Conservation (phyloP, 306 rosid species). For the Rosa rugosa region DNA sequence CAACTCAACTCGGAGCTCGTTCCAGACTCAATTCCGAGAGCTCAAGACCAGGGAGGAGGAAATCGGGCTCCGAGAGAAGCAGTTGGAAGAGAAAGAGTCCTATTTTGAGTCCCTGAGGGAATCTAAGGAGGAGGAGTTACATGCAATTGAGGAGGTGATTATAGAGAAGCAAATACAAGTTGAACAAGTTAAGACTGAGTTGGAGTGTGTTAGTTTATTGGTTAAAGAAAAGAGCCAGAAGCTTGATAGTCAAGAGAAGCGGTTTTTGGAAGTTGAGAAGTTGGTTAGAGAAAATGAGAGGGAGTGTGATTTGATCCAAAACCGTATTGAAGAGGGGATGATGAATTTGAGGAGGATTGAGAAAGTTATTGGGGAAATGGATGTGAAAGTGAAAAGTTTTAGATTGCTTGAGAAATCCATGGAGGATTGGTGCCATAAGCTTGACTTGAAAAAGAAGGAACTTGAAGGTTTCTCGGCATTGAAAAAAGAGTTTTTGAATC, state of each 20-base stretch:
- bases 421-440: neutral
- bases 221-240: neutral
- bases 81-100: neutral
- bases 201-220: neutral
- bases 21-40: neutral
- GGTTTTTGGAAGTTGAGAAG: conserved; percentile 8
- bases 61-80: neutral
- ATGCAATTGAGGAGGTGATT: neutral
- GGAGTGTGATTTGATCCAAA: neutral
- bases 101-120: neutral
- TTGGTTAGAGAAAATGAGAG: conserved; percentile 8
- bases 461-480: neutral
- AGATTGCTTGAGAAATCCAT: neutral
- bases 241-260: neutral
- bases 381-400: neutral
- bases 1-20: neutral
- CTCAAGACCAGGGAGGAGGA: neutral
- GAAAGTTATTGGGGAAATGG: neutral
- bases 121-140: neutral
- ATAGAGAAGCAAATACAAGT: neutral
- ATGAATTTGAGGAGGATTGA: neutral
- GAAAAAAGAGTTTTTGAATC: neutral
- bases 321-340: neutral
- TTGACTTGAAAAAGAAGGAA: conserved; percentile 5
- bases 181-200: neutral